Percentiles rank a stretch among this genome's conserved stretches.
Evolutionary conservation across 179 eudicot genomes (phyloP).

Genomic region (Silene coronaria): DNA sequence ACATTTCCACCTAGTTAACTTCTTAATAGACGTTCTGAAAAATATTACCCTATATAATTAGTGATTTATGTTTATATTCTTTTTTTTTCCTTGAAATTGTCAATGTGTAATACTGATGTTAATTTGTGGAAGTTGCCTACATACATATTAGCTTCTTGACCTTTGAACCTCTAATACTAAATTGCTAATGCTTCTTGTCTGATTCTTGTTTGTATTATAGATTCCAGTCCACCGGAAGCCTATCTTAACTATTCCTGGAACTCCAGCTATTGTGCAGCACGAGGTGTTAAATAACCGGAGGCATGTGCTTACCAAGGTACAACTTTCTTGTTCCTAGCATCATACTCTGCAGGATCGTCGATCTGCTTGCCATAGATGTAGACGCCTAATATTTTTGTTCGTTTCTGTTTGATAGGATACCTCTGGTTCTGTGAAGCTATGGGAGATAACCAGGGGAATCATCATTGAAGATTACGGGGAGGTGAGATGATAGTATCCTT

Average conservation of each 20-base stretch:
- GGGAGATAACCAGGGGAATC: slow-evolving; percentile 89
- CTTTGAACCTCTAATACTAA: neutral
- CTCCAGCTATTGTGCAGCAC: slow-evolving; percentile 82
- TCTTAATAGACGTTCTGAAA: neutral
- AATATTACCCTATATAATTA: no score
- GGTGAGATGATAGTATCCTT: slow-evolving; percentile 36
- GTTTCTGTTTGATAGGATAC: slow-evolving; percentile 53
- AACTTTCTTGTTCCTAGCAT: neutral
- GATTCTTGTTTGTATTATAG: slow-evolving; percentile 30
- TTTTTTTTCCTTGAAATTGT: neutral
- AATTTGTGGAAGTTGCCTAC: neutral
- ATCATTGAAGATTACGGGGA: slow-evolving; percentile 78
- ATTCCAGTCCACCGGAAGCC: slow-evolving; percentile 78
- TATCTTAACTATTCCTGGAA: slow-evolving; percentile 56
- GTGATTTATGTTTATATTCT: no score
- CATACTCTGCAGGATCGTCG: neutral
- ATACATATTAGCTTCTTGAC: neutral
- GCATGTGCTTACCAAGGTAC: slow-evolving; percentile 91
- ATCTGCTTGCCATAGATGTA: slow-evolving; percentile 12
- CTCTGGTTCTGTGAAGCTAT: slow-evolving; percentile 85
- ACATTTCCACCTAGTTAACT: neutral
- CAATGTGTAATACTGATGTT: neutral
- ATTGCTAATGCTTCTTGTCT: slow-evolving; percentile 8
- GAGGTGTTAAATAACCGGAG: slow-evolving; percentile 86
- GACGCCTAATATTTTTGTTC: slow-evolving; percentile 11